Percentiles rank a stretch among this genome's conserved stretches.
Conservation (phyloP, 257 asterid species). For the Capsicum pubescens region DNA sequence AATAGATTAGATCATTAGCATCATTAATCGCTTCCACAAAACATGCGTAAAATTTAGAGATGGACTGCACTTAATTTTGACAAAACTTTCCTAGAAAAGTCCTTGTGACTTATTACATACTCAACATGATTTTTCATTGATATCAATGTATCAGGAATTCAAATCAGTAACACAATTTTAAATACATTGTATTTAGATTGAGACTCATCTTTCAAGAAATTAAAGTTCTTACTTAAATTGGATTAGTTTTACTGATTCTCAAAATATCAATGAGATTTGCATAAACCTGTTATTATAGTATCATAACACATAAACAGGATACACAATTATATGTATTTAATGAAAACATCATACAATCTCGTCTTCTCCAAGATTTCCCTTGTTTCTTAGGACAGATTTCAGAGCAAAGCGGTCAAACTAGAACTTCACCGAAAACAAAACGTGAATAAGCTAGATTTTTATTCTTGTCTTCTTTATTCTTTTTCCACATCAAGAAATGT, state of each 20-base stretch:
- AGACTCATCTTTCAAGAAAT: conserved; percentile 19
- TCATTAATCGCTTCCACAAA: background rate
- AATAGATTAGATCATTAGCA: background rate
- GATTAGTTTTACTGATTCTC: conserved; percentile 11
- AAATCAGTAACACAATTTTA: background rate
- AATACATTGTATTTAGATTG: background rate
- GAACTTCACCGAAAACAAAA: conserved; percentile 4
- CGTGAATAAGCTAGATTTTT: background rate
- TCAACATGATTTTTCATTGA: background rate
- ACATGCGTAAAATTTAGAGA: background rate
- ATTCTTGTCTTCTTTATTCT: conserved; percentile 21
- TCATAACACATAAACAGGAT: conserved; percentile 12
- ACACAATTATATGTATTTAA: background rate
- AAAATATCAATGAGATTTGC: conserved; percentile 1
- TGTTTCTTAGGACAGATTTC: conserved; percentile 14
- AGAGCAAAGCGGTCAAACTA: conserved; percentile 22
- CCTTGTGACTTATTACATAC: background rate
- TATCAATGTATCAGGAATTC: background rate
- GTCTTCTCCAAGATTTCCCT: conserved; percentile 15
- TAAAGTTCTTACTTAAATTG: background rate
- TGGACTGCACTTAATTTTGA: background rate
- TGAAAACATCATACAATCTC: background rate
- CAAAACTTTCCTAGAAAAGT: background rate
- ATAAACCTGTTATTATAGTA: background rate
- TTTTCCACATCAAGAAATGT: conserved; percentile 5